Percentiles rank a stretch among this genome's conserved stretches.
Conservation (phyloP, 73 alveolate species). For the Durusdinium trenchii region DNA sequence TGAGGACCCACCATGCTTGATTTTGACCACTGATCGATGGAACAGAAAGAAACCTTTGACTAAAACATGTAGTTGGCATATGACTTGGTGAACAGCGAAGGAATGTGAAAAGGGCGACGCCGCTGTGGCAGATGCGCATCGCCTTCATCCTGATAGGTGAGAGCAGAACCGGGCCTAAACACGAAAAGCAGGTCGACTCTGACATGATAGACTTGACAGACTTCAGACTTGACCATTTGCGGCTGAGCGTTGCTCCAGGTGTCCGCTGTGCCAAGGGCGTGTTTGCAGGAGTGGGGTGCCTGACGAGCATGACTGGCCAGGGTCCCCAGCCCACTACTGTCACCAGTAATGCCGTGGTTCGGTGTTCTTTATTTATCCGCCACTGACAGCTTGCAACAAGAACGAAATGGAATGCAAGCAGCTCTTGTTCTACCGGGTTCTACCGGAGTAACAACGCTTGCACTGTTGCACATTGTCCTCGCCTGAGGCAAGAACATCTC, state of each 20-base stretch:
- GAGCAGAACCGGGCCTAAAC: too few species aligned
- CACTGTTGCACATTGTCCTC: background rate
- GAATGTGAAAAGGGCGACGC: conserved; percentile 63
- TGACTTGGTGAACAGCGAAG: background rate
- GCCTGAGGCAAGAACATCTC: conserved; percentile 72
- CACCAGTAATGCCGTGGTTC: too few species aligned
- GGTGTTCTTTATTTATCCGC: too few species aligned
- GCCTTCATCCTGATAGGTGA: conserved; percentile 51
- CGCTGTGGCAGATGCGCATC: conserved; percentile 37
- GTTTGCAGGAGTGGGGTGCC: conserved; percentile 46
- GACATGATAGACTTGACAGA: background rate
- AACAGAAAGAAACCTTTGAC: background rate
- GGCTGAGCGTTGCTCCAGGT: background rate
- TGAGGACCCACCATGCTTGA: conserved; percentile 51
- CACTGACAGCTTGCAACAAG: too few species aligned
- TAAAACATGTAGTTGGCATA: background rate
- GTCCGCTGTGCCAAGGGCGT: conserved; percentile 64
- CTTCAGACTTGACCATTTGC: background rate
- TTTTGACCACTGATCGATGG: background rate
- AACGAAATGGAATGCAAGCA: too few species aligned
- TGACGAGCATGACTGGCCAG: conserved; percentile 68
- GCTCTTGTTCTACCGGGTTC: background rate
- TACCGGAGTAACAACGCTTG: background rate
- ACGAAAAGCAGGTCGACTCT: too few species aligned
- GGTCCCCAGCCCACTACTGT: conserved; percentile 25